Percentiles rank a stretch among this genome's conserved stretches.
These are phyloP conservation scores for Melastoma malabathricum DNA, from an alignment of 345 rosid species.

Conservation along the genomic window DNA sequence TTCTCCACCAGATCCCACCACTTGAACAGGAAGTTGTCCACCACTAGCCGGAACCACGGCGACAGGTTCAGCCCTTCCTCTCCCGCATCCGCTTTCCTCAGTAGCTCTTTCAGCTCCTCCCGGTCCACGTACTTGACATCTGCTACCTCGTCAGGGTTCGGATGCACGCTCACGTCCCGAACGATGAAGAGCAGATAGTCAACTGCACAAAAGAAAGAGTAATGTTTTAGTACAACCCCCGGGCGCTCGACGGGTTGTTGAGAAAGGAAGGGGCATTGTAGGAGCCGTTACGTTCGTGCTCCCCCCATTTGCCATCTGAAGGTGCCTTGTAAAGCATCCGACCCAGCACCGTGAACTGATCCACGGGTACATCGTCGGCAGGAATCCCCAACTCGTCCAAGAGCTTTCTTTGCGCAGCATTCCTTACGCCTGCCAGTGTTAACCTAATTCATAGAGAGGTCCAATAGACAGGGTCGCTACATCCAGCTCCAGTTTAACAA, in stretches of 20 bases:
- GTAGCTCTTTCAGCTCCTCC: constrained; percentile 67
- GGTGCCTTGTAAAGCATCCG: constrained; percentile 93
- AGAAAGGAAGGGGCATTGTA: not conserved
- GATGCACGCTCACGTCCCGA: constrained; percentile 49
- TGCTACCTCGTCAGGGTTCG: constrained; percentile 90
- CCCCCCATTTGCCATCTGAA: constrained; percentile 98
- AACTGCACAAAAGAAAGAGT: constrained; percentile 29
- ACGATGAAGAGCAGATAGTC: constrained; percentile 83
- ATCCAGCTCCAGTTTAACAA: no score
- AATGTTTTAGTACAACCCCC: not conserved
- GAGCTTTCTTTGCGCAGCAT: constrained; percentile 97
- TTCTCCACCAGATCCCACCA: constrained; percentile 93
- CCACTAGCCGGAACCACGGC: constrained; percentile 94
- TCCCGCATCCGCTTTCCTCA: constrained; percentile 81
- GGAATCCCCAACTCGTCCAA: constrained; percentile 91
- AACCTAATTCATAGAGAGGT: not conserved
- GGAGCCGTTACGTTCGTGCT: constrained; percentile 69
- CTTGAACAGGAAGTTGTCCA: constrained; percentile 80
- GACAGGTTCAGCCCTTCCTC: constrained; percentile 76
- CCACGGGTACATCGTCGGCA: constrained; percentile 82
- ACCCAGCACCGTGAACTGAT: constrained; percentile 61
- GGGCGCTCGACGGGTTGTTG: not conserved
- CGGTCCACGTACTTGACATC: constrained; percentile 59
- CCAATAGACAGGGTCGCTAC: not conserved
- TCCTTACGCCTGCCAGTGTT: constrained; percentile 58